Base-by-base conservation (phyloP, 1,139 yeast genomes). In the Diutina pseudorugosa region DNA sequence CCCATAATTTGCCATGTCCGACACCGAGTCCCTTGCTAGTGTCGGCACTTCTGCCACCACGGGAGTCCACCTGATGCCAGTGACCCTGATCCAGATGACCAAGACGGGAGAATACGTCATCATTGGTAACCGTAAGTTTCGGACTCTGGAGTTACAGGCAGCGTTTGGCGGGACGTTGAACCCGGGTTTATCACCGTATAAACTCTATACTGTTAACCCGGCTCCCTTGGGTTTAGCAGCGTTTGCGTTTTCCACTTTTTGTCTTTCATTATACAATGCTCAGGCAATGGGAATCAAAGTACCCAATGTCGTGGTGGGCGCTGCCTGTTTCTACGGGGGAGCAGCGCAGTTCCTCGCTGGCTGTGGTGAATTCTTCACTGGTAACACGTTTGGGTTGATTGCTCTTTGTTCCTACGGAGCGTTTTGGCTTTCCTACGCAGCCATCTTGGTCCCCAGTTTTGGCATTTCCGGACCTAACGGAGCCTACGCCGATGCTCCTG, bases 391-490 rank as follows among this genome's bases (percentile, higher is more conserved):
- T 65, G 84, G 83, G 50, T 77, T 76, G 60, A 78, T 83, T 41
- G 85, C 83, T 9, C 78, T 85, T 62, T 70, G 82, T 52, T 79
- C 85, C 53, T 85, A 82, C 62, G 91, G 91, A 52, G 88, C 86
- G 9, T 85, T 84, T 66, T 85, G 91, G 88, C 69, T 84, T 54
- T 70, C 83, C 21, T 83, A 76, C 62, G 83, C 84, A 27, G 78
- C 83, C 48, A 74, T 83, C 47, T 64, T 79, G 54, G 67, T 78
- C 53, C 76, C 80, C 52, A 71, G 74, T 50, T 83, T 84, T 64
- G 83, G 80, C 18, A 75, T 82, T 52, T 63, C 68, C 1, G 36
- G 36, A 2, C 36, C 36, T 30, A 30, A 30, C 4, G 68, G 72
- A 4, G 76, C 82, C 21, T 84, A 84, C 59, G 67, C 66, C 1